Evolutionary conservation across 352 stramenopile species (phyloP).

Genomic region (Phytophthora ohioensis): DNA sequence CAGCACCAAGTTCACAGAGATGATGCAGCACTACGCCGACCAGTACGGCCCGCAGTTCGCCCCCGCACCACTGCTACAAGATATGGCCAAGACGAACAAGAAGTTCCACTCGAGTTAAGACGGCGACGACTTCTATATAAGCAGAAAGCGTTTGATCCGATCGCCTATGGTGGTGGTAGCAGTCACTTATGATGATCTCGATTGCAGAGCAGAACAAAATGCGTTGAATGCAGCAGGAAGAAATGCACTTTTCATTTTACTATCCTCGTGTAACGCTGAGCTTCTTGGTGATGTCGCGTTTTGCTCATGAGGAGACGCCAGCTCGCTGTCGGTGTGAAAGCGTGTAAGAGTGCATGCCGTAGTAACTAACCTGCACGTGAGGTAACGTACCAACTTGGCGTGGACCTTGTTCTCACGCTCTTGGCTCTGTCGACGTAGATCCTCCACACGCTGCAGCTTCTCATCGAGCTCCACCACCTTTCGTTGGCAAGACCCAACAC

Average conservation of each 20-base stretch:
- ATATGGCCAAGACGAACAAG: slow-evolving; percentile 97
- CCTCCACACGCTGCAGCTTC: slow-evolving; percentile 82
- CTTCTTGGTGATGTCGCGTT: slow-evolving; percentile 1
- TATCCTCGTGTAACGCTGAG: neutral
- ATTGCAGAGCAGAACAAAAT: slow-evolving; percentile 25
- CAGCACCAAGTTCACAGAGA: slow-evolving; percentile 94
- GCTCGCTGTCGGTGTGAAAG: slow-evolving; percentile 14
- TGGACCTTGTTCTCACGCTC: slow-evolving; percentile 71
- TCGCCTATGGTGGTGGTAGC: neutral
- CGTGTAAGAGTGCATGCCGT: neutral
- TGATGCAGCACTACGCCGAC: slow-evolving; percentile 96
- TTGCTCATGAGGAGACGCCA: slow-evolving; percentile 22
- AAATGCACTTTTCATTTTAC: slow-evolving; percentile 31
- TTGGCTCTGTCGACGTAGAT: slow-evolving; percentile 70
- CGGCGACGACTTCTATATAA: slow-evolving; percentile 22
- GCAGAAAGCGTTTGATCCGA: slow-evolving; percentile 6
- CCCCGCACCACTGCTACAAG: slow-evolving; percentile 95
- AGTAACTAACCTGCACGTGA: neutral
- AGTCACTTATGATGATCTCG: slow-evolving; percentile 17
- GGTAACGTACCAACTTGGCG: slow-evolving; percentile 49
- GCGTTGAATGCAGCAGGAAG: slow-evolving; percentile 34
- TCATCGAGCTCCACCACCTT: slow-evolving; percentile 77
- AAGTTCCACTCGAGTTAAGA: slow-evolving; percentile 95
- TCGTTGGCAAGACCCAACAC: neutral
- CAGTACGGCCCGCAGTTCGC: slow-evolving; percentile 97